Evolutionary conservation across 768 basidiomycete species (phyloP).

Genomic region (Boletus barrowsii): DNA sequence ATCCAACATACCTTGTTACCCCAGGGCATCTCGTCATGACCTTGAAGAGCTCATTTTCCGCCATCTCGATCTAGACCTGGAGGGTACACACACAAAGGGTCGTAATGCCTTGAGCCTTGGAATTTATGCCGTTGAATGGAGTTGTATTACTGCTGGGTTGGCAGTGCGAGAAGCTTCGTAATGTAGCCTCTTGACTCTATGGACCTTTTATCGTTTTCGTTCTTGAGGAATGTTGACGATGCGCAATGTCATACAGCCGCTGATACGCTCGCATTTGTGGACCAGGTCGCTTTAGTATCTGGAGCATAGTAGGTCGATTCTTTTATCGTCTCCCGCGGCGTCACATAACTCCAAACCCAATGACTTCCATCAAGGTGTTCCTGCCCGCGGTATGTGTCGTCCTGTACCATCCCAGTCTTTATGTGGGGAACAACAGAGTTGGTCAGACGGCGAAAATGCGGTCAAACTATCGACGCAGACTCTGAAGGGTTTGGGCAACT

Average conservation of each 20-base stretch:
- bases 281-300: background rate
- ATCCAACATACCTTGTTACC: slow-evolving; percentile 29
- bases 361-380: background rate
- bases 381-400: background rate
- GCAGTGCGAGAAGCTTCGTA: background rate
- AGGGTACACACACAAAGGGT: slow-evolving; percentile 19
- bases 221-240: background rate
- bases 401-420: background rate
- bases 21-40: slow-evolving; percentile 26
- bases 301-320: too few species aligned
- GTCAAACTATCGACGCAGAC: background rate
- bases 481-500: background rate
- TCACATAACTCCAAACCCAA: background rate
- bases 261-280: too few species aligned
- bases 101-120: slow-evolving; percentile 32
- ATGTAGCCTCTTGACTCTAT: background rate
- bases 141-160: slow-evolving; percentile 6
- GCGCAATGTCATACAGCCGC: background rate
- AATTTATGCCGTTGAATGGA: slow-evolving; percentile 24
- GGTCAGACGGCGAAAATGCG: background rate
- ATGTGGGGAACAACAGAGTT: background rate
- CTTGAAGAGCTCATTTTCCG: slow-evolving; percentile 29
- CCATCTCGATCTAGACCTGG: slow-evolving; percentile 39
- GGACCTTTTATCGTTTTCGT: background rate
- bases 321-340: too few species aligned